Evolutionary conservation across 1,284 basidiomycete species (phyloP).

Genomic region (Kwoniella shivajii): DNA sequence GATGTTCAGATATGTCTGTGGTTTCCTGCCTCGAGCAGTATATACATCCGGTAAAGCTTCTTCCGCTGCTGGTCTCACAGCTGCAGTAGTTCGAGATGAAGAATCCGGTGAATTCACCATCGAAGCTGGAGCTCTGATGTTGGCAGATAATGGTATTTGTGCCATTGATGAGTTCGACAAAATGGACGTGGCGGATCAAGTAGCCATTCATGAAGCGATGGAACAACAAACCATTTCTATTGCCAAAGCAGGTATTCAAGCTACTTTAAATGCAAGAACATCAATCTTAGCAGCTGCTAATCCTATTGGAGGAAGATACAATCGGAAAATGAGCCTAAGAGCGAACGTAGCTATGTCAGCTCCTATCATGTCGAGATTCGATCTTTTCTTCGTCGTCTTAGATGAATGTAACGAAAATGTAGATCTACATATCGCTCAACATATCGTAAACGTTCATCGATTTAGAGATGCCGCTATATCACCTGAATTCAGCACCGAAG

Average conservation of each 20-base stretch:
- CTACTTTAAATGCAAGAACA: slow-evolving; percentile 95
- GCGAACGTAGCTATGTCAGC: slow-evolving; percentile 98
- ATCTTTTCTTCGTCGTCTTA: slow-evolving; percentile 96
- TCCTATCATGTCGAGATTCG: slow-evolving; percentile 99
- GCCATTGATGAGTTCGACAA: slow-evolving; percentile 99
- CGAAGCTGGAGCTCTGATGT: slow-evolving; percentile 97
- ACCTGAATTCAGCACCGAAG: slow-evolving; percentile 96
- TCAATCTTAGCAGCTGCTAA: slow-evolving; percentile 98
- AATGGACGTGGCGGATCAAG: slow-evolving; percentile 98
- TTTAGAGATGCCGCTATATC: slow-evolving; percentile 92
- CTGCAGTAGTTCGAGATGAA: slow-evolving; percentile 97
- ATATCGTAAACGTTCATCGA: slow-evolving; percentile 97
- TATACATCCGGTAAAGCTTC: slow-evolving; percentile 99
- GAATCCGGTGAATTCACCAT: slow-evolving; percentile 99
- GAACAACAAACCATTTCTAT: slow-evolving; percentile 99
- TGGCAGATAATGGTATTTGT: slow-evolving; percentile 99
- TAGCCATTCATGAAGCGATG: slow-evolving; percentile 99
- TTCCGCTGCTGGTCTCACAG: slow-evolving; percentile 96
- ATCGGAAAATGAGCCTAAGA: slow-evolving; percentile 88
- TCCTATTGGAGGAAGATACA: slow-evolving; percentile 94
- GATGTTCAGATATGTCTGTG: slow-evolving; percentile 81
- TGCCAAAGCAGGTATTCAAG: slow-evolving; percentile 98
- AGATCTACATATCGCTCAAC: slow-evolving; percentile 90
- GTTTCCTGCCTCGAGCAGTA: slow-evolving; percentile 97
- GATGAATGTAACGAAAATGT: slow-evolving; percentile 95